phyloP scores from a whole-genome alignment of 2,329 filamentous ascomycete genomes.

The Neopestalotiopsis sp. region DNA sequence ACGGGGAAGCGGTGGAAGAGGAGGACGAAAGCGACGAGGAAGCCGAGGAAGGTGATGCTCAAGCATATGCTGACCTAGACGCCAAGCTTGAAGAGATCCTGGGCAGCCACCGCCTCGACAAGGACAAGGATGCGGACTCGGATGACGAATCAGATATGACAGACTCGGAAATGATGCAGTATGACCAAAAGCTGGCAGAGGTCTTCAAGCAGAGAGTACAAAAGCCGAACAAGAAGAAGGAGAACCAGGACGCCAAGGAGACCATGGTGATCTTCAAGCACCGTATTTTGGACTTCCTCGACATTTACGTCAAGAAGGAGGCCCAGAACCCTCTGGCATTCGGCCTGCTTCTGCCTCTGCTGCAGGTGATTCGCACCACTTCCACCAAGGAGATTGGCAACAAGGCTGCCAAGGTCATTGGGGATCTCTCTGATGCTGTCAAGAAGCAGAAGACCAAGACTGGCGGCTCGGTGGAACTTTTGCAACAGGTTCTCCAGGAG shows the following conservation, averaged over 20 bases:
- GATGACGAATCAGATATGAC: slow-evolving; percentile 84
- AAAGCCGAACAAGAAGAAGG: slow-evolving; percentile 74
- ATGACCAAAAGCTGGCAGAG: slow-evolving; percentile 77
- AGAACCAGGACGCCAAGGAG: slow-evolving; percentile 86
- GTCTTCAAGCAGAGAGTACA: slow-evolving; percentile 83
- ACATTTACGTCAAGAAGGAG: slow-evolving; percentile 84
- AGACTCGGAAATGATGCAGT: slow-evolving; percentile 69
- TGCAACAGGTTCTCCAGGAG: slow-evolving; percentile 71
- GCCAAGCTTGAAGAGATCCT: slow-evolving; percentile 80
- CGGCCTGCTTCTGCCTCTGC: slow-evolving; percentile 74
- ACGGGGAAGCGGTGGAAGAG: slow-evolving; percentile 47
- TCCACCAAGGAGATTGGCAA: slow-evolving; percentile 76
- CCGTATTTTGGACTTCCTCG: slow-evolving; percentile 85
- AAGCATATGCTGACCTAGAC: slow-evolving; percentile 63
- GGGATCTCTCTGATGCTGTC: slow-evolving; percentile 72
- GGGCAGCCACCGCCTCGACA: slow-evolving; percentile 70
- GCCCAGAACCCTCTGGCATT: slow-evolving; percentile 71
- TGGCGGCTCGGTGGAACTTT: slow-evolving; percentile 48
- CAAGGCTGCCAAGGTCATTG: slow-evolving; percentile 75
- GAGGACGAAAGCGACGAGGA: slow-evolving; percentile 46
- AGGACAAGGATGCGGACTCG: slow-evolving; percentile 60
- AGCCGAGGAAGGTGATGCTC: slow-evolving; percentile 47
- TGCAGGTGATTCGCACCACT: slow-evolving; percentile 79
- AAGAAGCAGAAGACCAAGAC: slow-evolving; percentile 59
- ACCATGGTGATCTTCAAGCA: slow-evolving; percentile 95